These are phyloP conservation scores for Citrullus colocynthis DNA, from an alignment of 306 rosid species.

Conservation along the genomic window DNA sequence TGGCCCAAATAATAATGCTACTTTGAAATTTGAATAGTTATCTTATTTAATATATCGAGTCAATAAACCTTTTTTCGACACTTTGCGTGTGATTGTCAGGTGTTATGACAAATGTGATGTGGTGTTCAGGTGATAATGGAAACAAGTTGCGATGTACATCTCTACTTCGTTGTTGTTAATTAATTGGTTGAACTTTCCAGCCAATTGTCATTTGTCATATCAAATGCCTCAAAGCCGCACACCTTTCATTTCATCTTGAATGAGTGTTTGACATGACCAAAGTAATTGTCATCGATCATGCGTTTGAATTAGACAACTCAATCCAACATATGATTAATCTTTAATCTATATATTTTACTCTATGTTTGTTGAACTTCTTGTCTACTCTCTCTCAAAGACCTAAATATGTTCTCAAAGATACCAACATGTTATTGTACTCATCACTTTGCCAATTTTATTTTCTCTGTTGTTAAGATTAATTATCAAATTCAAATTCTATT, in stretches of 20 bases:
- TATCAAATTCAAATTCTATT: background rate
- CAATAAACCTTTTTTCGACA: background rate
- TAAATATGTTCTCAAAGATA: background rate
- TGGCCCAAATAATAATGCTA: background rate
- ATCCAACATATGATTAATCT: background rate
- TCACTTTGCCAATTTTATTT: background rate
- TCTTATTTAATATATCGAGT: background rate
- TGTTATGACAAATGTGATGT: background rate
- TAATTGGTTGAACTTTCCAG: background rate
- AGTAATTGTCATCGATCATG: background rate
- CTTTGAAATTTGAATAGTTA: background rate
- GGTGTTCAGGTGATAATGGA: background rate
- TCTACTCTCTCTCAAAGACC: background rate
- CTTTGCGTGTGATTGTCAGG: background rate
- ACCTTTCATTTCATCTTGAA: background rate
- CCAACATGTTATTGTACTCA: background rate
- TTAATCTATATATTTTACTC: background rate
- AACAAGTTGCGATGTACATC: background rate
- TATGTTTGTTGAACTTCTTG: background rate
- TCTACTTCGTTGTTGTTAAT: background rate
- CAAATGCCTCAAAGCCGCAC: background rate
- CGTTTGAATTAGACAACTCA: background rate
- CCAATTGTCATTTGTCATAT: background rate
- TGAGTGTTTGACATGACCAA: background rate
- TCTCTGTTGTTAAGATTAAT: background rate